Evolutionary conservation across 2,329 filamentous ascomycete genomes (phyloP), one percentile per base, ranked within the genome.

Genomic region (Penicillium oxalicum): DNA sequence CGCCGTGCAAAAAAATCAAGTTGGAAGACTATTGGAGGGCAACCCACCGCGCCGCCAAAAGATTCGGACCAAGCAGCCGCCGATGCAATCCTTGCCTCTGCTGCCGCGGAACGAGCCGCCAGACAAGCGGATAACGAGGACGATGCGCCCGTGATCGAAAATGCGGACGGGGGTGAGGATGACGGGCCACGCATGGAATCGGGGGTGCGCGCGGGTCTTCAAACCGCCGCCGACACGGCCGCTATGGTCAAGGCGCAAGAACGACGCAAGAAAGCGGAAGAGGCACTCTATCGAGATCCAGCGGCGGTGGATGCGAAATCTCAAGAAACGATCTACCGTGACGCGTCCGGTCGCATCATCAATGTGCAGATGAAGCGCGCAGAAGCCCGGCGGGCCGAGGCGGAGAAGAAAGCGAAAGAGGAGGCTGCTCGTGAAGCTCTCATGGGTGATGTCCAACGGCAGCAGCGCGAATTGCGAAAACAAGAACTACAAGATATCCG

Each of bases 291-390:
- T 44, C 59, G 70, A 32, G 75, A 71, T 49, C 72, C 53, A 11
- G 61, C 58, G 33, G 66, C 61, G 42, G 62, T 68, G 38, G 68
- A 67, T 40, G 71, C 66, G 0, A 66, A 70, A 49, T 79, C 80
- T 29, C 79, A 85, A 60, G 89, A 96, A 70, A 95, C 91, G 0
- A 90, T 96, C 25, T 96, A 97, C 67, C 87, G 93, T 60, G 93
- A 98, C 70, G 93, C 94, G 9, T 93, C 87, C 3, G 93, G 93
- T 9, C 81, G 91, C n/a, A 84, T 95, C 47, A 91, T 98, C 55
- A 95, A 98, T 63, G 81, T 97, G 25, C 84, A 85, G 13, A 88
- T 95, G 86, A 89, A 88, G 69, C 81, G 91, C 25, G 91, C 89
- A 18, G 90, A 96, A 68, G 86, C 88, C 44, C 80, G 88, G n/a